phyloP scores from a whole-genome alignment of 306 rosid species.

The Acacia crassicarpa region DNA sequence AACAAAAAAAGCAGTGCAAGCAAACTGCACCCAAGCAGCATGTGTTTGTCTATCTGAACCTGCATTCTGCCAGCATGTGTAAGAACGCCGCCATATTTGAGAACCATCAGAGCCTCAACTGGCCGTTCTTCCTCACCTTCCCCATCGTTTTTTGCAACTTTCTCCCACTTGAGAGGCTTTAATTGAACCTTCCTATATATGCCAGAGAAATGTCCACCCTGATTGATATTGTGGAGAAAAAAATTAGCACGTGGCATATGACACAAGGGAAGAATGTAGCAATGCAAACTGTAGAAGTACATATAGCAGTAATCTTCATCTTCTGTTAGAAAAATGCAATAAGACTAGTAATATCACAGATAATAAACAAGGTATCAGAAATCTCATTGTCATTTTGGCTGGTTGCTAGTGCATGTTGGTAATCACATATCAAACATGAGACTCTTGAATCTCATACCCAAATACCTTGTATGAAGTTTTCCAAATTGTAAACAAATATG shows the following conservation, averaged over 20 bases:
- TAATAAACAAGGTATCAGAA: background rate
- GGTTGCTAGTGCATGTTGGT: background rate
- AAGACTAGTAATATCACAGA: background rate
- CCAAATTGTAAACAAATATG: too few species aligned
- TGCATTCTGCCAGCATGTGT: conserved; percentile 99
- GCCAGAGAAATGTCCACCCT: conserved; percentile 99
- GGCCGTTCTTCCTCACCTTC: conserved; percentile 97
- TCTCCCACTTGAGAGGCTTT: conserved; percentile 96
- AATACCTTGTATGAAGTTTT: background rate
- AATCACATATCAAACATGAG: background rate
- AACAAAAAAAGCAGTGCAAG: conserved; percentile 13
- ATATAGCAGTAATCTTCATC: conserved; percentile 18
- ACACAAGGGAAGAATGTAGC: conserved; percentile 24
- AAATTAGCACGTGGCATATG: conserved; percentile 26
- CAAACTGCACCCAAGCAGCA: conserved; percentile 25
- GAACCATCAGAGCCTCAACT: conserved; percentile 94
- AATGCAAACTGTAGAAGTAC: conserved; percentile 7
- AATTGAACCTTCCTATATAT: conserved; percentile 94
- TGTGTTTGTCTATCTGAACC: conserved; percentile 43
- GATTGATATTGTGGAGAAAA: conserved; percentile 38
- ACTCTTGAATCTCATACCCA: background rate
- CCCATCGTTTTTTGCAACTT: conserved; percentile 65
- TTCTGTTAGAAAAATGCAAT: conserved; percentile 14
- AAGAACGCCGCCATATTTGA: conserved; percentile 96
- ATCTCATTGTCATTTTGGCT: background rate